Base-by-base conservation (phyloP, 768 basidiomycete genomes). In the Boletus barrowsii region DNA sequence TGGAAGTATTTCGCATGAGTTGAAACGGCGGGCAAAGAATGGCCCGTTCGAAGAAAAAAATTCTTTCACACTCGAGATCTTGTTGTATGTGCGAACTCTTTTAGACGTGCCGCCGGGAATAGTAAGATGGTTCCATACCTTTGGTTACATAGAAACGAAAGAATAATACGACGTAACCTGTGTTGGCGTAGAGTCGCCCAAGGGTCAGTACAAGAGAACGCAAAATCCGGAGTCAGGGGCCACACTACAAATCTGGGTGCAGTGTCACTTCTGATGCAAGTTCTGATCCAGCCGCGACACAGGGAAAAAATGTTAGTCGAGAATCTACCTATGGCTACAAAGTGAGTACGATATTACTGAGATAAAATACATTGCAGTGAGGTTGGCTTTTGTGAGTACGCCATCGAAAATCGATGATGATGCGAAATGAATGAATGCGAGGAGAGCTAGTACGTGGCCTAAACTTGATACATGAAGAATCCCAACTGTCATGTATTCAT, bases 41-140 rank as follows among this genome's bases (percentile, higher is more conserved):
- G 53, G 62, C 36, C 36, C 47, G n/a, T 30, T 42, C 14, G 29
- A 10, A 32, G 53, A 61, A 57, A 63, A 66, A 66, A 66, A 67
- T 68, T 68, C 32, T 66, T 66, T 66, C 65, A 66, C 60, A 15
- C 15, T 50, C 7, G 24, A 48, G 33, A 50, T 39, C 30, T 30
- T 26, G 20, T 15, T 22, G 41, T 30, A 32, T 47, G 52, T 47
- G 47, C n/a, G 44, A 49, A 40, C 22, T 7, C 36, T 44, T 22
- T 53, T 45, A 5, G 47, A 13, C 39, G 17, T 15, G 26, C 26
- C 8, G n/a, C 39, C 39, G 37, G 26, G 51, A 64, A 54, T 49
- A 35, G 53, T 10, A 48, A 39, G 35, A 8, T 13, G 4, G 58
- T 30, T 26, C 24, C 52, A 43, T 46, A 39, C 39, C 33, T 15